Evolutionary conservation across 2,329 filamentous ascomycete genomes (phyloP).

Genomic region (Clarireedia hainanense): DNA sequence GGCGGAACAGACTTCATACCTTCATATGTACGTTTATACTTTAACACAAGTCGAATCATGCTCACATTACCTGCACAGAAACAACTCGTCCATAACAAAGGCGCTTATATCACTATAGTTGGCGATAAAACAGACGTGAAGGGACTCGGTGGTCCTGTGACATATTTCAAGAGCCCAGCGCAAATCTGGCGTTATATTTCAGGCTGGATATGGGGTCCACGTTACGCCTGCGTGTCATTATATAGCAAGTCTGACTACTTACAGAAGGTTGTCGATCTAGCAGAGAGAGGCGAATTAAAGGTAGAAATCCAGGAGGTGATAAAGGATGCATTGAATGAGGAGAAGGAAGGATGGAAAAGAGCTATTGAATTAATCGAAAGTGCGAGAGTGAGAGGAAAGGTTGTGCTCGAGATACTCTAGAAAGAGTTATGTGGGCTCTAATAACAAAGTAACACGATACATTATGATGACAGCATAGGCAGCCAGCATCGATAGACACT

Average conservation of each 20-base stretch:
- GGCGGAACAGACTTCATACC: constrained; percentile 30
- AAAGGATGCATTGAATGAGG: constrained; percentile 8
- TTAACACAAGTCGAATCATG: neutral
- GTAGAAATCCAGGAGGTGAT: constrained; percentile 12
- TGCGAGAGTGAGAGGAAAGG: constrained; percentile 10
- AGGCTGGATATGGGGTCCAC: constrained; percentile 24
- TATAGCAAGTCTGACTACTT: constrained; percentile 6
- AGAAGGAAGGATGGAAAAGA: constrained; percentile 7
- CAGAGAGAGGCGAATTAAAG: constrained; percentile 10
- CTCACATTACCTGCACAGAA: constrained; percentile 8
- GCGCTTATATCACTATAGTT: constrained; percentile 27
- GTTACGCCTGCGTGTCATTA: constrained; percentile 22
- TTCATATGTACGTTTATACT: constrained; percentile 15
- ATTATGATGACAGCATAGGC: neutral
- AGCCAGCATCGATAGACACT: neutral
- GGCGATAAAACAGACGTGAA: constrained; percentile 24
- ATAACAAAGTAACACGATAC: neutral
- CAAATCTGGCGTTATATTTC: constrained; percentile 23
- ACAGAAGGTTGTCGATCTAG: constrained; percentile 6
- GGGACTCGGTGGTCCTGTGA: constrained; percentile 21
- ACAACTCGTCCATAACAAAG: constrained; percentile 19
- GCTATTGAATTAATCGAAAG: constrained; percentile 11
- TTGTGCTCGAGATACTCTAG: constrained; percentile 11
- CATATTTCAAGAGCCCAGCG: constrained; percentile 21
- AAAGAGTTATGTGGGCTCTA: neutral